Percentiles rank a stretch among this genome's conserved stretches.
phyloP scores from a whole-genome alignment of 441 rosid species.

The Codiaeum variegatum region DNA sequence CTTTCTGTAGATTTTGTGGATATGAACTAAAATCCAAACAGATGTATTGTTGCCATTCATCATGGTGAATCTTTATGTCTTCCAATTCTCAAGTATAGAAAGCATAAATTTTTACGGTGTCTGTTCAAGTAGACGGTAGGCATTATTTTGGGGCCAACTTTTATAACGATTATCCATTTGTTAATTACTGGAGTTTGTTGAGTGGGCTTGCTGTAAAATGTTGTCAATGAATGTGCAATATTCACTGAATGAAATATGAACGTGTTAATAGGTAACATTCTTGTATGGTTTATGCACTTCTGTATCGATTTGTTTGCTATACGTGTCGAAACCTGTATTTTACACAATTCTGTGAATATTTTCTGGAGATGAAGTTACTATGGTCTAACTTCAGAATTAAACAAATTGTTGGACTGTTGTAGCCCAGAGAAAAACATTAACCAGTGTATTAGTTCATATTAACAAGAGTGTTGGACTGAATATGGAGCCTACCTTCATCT shows the following conservation, averaged over 20 bases:
- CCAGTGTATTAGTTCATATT: neutral
- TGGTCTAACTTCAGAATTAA: no score
- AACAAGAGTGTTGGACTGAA: neutral
- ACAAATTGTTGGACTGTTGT: no score
- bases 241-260: neutral
- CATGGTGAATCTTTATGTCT: neutral
- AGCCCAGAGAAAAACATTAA: no score
- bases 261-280: no score
- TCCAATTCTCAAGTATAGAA: neutral
- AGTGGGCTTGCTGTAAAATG: no score
- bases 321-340: no score
- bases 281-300: no score
- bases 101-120: neutral
- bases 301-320: no score
- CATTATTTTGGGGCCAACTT: neutral
- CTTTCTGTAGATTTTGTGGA: constrained; percentile 30
- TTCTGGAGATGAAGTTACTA: no score
- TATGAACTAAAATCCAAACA: constrained; percentile 20
- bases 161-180: neutral
- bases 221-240: neutral
- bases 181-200: neutral
- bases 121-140: neutral
- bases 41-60: constrained; percentile 10
- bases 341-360: no score
- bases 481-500: neutral